phyloP scores from a whole-genome alignment of 441 rosid genomes.

The Pelargonium cotyledonis region DNA sequence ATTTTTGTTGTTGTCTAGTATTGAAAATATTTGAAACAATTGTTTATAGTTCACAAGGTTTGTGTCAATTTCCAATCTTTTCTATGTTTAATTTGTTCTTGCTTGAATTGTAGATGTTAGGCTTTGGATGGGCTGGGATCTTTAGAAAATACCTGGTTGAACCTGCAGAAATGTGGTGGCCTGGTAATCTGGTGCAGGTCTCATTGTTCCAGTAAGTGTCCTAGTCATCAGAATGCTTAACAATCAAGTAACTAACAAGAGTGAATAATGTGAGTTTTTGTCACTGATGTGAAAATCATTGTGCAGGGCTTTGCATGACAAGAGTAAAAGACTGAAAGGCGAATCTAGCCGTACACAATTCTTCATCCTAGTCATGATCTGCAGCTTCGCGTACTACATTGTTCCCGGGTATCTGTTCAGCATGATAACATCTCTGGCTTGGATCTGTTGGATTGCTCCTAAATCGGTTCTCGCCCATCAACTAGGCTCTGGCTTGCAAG shows the following conservation, averaged over 20 bases:
- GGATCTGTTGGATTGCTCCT: slow-evolving; percentile 66
- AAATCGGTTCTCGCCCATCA: slow-evolving; percentile 58
- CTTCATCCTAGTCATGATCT: slow-evolving; percentile 45
- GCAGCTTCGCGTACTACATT: slow-evolving; percentile 60
- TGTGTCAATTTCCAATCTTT: not conserved
- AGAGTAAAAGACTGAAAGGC: slow-evolving; percentile 42
- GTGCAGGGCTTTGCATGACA: slow-evolving; percentile 61
- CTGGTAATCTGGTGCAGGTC: slow-evolving; percentile 62
- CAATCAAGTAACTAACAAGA: not conserved
- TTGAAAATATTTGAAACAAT: too few species aligned
- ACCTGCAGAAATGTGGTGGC: slow-evolving; percentile 95
- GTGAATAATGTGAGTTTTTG: not conserved
- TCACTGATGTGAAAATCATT: too few species aligned
- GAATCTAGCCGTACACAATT: slow-evolving; percentile 42
- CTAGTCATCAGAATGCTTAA: slow-evolving; percentile 4
- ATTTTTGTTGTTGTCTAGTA: slow-evolving; percentile 4
- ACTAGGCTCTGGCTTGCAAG: slow-evolving; percentile 61
- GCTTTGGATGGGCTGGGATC: slow-evolving; percentile 86
- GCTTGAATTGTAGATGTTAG: slow-evolving; percentile 41
- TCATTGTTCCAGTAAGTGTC: slow-evolving; percentile 59
- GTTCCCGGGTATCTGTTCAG: slow-evolving; percentile 56
- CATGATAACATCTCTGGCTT: slow-evolving; percentile 49
- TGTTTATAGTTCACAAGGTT: too few species aligned
- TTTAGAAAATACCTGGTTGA: slow-evolving; percentile 67
- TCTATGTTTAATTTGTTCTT: not conserved